Conservation (phyloP, 2,329 filamentous ascomycete genomes). For the Trichoderma atroviride region DNA sequence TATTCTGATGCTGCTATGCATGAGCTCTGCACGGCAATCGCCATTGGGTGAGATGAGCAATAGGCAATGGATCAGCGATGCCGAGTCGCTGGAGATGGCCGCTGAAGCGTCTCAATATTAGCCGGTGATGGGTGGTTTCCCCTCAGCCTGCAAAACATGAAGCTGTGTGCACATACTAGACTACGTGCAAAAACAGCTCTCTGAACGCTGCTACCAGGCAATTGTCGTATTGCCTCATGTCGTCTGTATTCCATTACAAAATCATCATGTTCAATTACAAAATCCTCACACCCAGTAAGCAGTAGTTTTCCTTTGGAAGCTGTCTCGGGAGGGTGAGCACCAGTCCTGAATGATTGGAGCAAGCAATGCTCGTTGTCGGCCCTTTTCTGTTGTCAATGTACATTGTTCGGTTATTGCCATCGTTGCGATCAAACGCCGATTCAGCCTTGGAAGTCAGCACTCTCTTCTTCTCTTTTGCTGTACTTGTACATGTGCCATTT, state of each 20-base stretch:
- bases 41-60: background rate
- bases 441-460: background rate
- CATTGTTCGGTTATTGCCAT: background rate
- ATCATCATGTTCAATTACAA: background rate
- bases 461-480: background rate
- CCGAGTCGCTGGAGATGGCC: background rate
- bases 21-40: background rate
- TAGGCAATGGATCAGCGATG: background rate
- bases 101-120: conserved; percentile 2
- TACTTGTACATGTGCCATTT: background rate
- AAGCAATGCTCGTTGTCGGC: conserved; percentile 3
- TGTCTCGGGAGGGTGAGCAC: background rate
- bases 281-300: background rate
- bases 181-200: too few species aligned
- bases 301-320: background rate
- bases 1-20: background rate
- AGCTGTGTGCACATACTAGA: background rate
- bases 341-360: conserved; percentile 15
- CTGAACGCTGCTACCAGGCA: background rate
- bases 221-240: background rate
- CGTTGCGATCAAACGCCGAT: background rate
- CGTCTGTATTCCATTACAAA: background rate
- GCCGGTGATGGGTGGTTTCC: background rate
- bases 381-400: conserved; percentile 19
- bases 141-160: background rate